These are phyloP conservation scores for Fagus sylvatica DNA, from an alignment of 306 rosid genomes.

Conservation along the genomic window DNA sequence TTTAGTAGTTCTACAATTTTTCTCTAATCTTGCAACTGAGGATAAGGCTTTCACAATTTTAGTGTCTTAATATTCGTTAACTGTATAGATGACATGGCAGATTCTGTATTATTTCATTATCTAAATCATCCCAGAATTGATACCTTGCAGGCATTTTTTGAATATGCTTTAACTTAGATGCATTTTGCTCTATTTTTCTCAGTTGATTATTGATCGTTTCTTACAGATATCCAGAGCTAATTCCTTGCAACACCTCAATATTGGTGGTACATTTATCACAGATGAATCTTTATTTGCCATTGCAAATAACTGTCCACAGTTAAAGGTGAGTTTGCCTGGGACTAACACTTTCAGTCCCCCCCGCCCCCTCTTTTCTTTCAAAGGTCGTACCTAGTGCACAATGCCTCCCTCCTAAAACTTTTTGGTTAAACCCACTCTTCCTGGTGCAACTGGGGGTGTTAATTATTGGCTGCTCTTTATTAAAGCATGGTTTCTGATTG, in stretches of 20 bases:
- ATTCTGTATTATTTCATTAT: background rate
- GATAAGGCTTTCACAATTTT: background rate
- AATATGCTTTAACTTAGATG: background rate
- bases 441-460: background rate
- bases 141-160: background rate
- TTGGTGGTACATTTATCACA: constrained; percentile 93
- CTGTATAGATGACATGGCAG: background rate
- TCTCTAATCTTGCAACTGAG: background rate
- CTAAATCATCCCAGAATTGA: background rate
- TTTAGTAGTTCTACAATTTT: background rate
- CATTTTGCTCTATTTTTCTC: constrained; percentile 7
- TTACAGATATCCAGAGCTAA: constrained; percentile 72
- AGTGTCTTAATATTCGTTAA: background rate
- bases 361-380: too few species aligned
- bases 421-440: background rate
- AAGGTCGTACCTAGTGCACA: too few species aligned
- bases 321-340: constrained; percentile 53
- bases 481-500: background rate
- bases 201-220: constrained; percentile 11
- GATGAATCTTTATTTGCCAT: constrained; percentile 75
- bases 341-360: background rate
- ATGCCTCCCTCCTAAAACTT: too few species aligned
- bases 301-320: constrained; percentile 67
- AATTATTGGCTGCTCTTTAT: background rate
- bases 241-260: constrained; percentile 72